A percentile compares a stretch with the other conserved stretches of the same genome.
phyloP scores from a whole-genome alignment of 2,329 filamentous ascomycete species.

The Pseudonectria foliicola region DNA sequence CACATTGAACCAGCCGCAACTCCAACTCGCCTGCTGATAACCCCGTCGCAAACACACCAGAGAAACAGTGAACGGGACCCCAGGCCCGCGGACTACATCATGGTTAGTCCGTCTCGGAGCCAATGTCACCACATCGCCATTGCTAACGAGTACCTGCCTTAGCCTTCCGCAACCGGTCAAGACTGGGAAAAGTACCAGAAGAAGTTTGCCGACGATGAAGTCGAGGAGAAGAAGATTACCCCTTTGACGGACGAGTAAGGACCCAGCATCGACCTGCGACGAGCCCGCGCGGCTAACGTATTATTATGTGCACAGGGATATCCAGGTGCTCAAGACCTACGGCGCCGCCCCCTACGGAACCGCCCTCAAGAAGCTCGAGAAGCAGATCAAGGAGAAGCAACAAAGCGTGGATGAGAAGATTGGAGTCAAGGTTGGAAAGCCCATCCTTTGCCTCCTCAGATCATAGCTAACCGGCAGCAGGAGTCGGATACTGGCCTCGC shows the following conservation, averaged over 20 bases:
- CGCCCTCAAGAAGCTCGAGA: slow-evolving; percentile 93
- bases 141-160: slow-evolving; percentile 25
- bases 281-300: slow-evolving; percentile 17
- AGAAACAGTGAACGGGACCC: slow-evolving; percentile 1
- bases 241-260: slow-evolving; percentile 91
- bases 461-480: slow-evolving; percentile 35
- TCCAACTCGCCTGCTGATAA: not conserved
- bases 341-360: slow-evolving; percentile 93
- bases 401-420: slow-evolving; percentile 99
- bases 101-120: slow-evolving; percentile 29
- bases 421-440: slow-evolving; percentile 59
- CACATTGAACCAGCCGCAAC: slow-evolving; percentile 4
- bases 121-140: slow-evolving; percentile 1
- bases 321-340: slow-evolving; percentile 98
- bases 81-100: slow-evolving; percentile 29
- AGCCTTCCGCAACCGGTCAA: slow-evolving; percentile 90
- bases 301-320: slow-evolving; percentile 68
- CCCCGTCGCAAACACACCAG: not conserved
- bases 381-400: slow-evolving; percentile 99
- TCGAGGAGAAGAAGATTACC: slow-evolving; percentile 99
- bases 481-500: slow-evolving; percentile 98
- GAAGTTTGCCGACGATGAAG: slow-evolving; percentile 91
- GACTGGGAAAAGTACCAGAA: slow-evolving; percentile 99
- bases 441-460: not conserved
- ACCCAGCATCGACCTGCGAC: not conserved